A percentile compares a stretch with the other conserved stretches of the same genome.
Evolutionary conservation across 129 eudicot genomes (phyloP).

Genomic region (Arctium minus): DNA sequence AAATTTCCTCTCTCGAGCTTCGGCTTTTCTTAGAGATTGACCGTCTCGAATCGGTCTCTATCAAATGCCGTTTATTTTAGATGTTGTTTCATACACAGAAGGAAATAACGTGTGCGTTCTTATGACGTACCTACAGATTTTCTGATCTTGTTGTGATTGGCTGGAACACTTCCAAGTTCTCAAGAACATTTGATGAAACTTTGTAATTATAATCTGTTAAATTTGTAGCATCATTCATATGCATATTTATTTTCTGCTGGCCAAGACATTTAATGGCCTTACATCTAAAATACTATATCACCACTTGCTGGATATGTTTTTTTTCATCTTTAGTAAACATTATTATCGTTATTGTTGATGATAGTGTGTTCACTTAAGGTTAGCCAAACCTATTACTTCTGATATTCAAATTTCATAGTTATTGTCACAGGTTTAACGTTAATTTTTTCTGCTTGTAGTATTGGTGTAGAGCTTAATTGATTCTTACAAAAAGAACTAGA

Average conservation of each 20-base stretch:
- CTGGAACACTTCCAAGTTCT: neutral
- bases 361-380: neutral
- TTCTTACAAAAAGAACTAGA: neutral
- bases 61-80: neutral
- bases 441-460: neutral
- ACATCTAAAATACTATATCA: neutral
- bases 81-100: neutral
- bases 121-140: too few relatives aligned
- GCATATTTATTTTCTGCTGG: conserved; percentile 1
- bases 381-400: neutral
- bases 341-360: neutral
- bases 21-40: too few relatives aligned
- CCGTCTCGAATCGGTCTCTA: too few relatives aligned
- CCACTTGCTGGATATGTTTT: neutral
- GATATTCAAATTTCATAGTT: neutral
- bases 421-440: neutral
- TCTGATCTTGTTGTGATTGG: neutral
- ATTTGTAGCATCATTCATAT: neutral
- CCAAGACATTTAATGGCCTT: neutral
- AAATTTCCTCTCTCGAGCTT: too few relatives aligned
- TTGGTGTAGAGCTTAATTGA: neutral
- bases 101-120: neutral
- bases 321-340: neutral
- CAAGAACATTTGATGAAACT: neutral
- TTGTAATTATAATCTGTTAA: neutral